A percentile compares a stretch with the other conserved stretches of the same genome.
These are phyloP conservation scores for Pseudozyma thailandica DNA, from an alignment of 1,284 basidiomycete genomes.

Conservation along the genomic window DNA sequence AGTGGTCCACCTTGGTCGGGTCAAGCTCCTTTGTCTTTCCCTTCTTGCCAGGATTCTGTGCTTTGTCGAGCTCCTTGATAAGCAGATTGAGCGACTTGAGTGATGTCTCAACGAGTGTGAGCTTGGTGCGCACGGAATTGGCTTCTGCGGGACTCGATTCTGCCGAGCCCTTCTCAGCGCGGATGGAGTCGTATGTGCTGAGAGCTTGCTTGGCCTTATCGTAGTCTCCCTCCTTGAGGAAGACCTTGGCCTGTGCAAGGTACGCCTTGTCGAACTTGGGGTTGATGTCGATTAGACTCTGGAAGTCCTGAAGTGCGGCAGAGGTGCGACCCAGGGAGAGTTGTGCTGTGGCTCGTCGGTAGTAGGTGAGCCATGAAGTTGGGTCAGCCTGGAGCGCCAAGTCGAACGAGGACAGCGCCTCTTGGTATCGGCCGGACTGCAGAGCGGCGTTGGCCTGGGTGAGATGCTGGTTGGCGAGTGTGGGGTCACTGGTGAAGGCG, in stretches of 20 bases:
- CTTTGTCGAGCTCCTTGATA: conserved; percentile 53
- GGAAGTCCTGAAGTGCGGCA: conserved; percentile 60
- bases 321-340: conserved; percentile 63
- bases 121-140: conserved; percentile 36
- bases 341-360: conserved; percentile 63
- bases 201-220: conserved; percentile 49
- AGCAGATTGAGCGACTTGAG: conserved; percentile 49
- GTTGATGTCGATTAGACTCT: conserved; percentile 56
- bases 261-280: conserved; percentile 64
- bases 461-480: conserved; percentile 41
- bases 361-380: conserved; percentile 61
- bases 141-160: conserved; percentile 19
- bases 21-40: conserved; percentile 45
- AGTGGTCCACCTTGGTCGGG: conserved; percentile 50
- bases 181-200: conserved; percentile 27
- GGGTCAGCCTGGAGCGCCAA: conserved; percentile 56
- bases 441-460: conserved; percentile 56
- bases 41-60: conserved; percentile 35
- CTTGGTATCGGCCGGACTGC: conserved; percentile 53
- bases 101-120: conserved; percentile 23
- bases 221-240: conserved; percentile 61
- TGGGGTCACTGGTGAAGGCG: conserved; percentile 20
- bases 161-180: conserved; percentile 25
- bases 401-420: conserved; percentile 60
- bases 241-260: conserved; percentile 60